phyloP scores from a whole-genome alignment of 768 basidiomycete genomes.

The Hirschioporus abietinus region DNA sequence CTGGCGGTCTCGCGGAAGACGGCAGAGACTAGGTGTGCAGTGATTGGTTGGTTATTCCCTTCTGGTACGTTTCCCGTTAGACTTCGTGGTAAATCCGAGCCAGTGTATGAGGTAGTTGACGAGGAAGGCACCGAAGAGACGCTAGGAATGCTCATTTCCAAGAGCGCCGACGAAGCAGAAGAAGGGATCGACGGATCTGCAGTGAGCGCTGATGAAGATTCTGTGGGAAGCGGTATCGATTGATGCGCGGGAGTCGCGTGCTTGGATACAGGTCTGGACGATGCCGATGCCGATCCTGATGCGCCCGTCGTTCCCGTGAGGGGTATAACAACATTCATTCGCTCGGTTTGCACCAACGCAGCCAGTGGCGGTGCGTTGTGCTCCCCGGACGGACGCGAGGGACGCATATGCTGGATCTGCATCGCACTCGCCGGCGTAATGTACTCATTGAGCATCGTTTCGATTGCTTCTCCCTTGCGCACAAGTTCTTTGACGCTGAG shows the following conservation, averaged over 20 bases:
- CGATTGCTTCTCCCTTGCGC: constrained; percentile 64
- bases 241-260: constrained; percentile 5
- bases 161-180: constrained; percentile 9
- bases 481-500: constrained; percentile 74
- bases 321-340: neutral
- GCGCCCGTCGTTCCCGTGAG: neutral
- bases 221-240: constrained; percentile 9
- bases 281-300: neutral
- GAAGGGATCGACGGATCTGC: constrained; percentile 12
- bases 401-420: neutral
- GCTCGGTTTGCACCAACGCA: constrained; percentile 3
- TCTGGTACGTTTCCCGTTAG: neutral
- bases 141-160: constrained; percentile 2
- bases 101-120: neutral
- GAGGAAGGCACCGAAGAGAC: neutral
- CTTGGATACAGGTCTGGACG: neutral
- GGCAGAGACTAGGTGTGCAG: constrained; percentile 35
- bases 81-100: neutral
- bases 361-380: neutral
- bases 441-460: constrained; percentile 44
- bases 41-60: constrained; percentile 18
- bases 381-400: neutral
- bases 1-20: constrained; percentile 62
- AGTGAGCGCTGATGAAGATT: constrained; percentile 6
- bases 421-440: neutral